phyloP scores from a whole-genome alignment of 768 basidiomycete species.

The Mycena galericulata region DNA sequence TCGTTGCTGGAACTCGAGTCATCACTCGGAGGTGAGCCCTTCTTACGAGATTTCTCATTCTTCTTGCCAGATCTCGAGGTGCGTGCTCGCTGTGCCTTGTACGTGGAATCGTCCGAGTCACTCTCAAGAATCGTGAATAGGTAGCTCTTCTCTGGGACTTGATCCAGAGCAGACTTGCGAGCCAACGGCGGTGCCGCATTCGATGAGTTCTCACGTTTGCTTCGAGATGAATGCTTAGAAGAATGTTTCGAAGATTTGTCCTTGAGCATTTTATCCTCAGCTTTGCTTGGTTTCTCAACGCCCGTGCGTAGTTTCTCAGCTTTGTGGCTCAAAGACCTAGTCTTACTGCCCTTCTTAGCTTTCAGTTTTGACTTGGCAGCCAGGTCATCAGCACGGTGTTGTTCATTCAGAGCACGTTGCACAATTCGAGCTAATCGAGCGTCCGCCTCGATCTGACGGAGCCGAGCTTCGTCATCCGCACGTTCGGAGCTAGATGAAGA shows the following conservation, averaged over 20 bases:
- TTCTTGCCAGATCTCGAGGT: not conserved
- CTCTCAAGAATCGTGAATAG: not conserved
- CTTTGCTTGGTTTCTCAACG: not conserved
- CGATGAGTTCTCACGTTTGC: too few relatives aligned
- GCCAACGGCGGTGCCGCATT: not conserved
- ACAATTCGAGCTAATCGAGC: not conserved
- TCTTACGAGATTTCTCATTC: constrained; percentile 1
- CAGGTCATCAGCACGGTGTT: too few relatives aligned
- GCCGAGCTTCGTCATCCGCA: not conserved
- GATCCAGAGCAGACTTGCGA: not conserved
- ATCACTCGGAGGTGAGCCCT: not conserved
- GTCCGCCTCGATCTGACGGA: not conserved
- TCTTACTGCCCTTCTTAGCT: too few relatives aligned
- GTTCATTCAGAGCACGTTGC: not conserved
- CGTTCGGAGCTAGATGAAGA: not conserved
- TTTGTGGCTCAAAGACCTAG: too few relatives aligned
- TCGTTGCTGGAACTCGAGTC: not conserved
- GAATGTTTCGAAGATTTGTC: too few relatives aligned
- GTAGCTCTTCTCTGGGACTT: not conserved
- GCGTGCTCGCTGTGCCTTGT: too few relatives aligned
- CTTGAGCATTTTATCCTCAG: too few relatives aligned
- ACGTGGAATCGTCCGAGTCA: not conserved
- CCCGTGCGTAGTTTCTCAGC: too few relatives aligned
- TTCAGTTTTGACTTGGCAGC: not conserved
- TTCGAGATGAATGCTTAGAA: too few relatives aligned